Base-by-base conservation (phyloP, 495 filamentous ascomycete species). In the Neurospora terricola region DNA sequence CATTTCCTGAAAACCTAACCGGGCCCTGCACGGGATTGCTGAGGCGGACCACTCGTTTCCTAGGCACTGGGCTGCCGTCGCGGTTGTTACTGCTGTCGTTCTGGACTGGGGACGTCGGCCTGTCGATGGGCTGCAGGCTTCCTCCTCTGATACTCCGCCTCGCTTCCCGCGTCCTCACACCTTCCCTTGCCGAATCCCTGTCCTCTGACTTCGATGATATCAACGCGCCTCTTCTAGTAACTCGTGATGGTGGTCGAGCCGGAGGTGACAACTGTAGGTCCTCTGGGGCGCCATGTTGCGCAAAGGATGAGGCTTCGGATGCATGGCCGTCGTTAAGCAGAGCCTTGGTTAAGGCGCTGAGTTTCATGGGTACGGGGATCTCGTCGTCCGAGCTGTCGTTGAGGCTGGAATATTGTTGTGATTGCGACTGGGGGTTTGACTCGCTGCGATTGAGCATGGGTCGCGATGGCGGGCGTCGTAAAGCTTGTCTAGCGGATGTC, bases 361-460 rank as follows among this genome's bases (percentile, higher is more conserved):
- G 90, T 79, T 91, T 93, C 81, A 93, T 92, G 73, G 91, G 91
- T 34, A 89, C 84, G 27, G 87, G 88, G 9, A 87, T 84, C 75
- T 91, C 90, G 72, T 93, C 91, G 77, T 94, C 92, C 21, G 92
- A 93, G 82, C 91, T 94, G 77, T 94, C 92, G 70, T 82, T 78
- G 39, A 76, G 73, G 5, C 72, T 78, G 10, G 78, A 77, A 75
- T 78, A 77, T 37, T 80, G 78, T 69, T 77, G 80, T 34, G 54
- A 66, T 43, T 70, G 71, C 23, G 48, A 72, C 37, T 73, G 72
- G 11, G 82, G 81, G 71, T 83, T 82, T 21, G 82, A 81, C 72
- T 84, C 83, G 76, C 77, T 77, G 68, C 83, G 80, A 38, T 73
- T 73, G 39, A 82, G 70, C 69, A 78, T 79, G 4, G 80, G 72